These are phyloP conservation scores for Boletus insuetus DNA, from an alignment of 768 basidiomycete genomes.

Conservation along the genomic window DNA sequence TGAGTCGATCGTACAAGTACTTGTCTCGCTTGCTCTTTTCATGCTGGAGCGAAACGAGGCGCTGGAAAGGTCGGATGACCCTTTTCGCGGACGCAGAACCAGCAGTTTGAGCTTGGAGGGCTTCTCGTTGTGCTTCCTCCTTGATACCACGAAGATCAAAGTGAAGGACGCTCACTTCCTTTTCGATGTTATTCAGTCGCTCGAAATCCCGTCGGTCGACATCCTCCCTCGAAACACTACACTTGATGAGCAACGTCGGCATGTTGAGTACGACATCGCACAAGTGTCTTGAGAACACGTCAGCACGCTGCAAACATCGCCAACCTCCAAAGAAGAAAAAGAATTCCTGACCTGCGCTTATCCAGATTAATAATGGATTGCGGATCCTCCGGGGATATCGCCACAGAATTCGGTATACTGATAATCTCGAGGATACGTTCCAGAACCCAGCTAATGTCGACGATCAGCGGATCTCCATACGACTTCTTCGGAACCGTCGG, in stretches of 20 bases:
- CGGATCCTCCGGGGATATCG: constrained; percentile 50
- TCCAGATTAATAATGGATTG: constrained; percentile 73
- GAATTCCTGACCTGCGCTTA: constrained; percentile 63
- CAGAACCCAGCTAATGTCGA: constrained; percentile 81
- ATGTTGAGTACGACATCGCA: constrained; percentile 61
- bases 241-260: constrained; percentile 42
- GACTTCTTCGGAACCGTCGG: constrained; percentile 44
- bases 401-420: constrained; percentile 67
- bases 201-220: constrained; percentile 67
- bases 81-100: constrained; percentile 52
- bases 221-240: constrained; percentile 50
- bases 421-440: constrained; percentile 81
- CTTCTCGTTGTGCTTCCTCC: constrained; percentile 74
- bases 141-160: constrained; percentile 73
- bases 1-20: constrained; percentile 61
- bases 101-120: constrained; percentile 39
- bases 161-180: constrained; percentile 55
- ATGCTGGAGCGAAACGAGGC: constrained; percentile 59
- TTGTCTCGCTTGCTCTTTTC: constrained; percentile 84
- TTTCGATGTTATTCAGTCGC: constrained; percentile 72
- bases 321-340: neutral
- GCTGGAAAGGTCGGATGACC: constrained; percentile 62
- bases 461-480: constrained; percentile 53
- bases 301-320: constrained; percentile 2
- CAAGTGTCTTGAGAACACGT: constrained; percentile 50